Evolutionary conservation across 352 stramenopile species (phyloP).

Genomic region (Sclerospora graminicola): DNA sequence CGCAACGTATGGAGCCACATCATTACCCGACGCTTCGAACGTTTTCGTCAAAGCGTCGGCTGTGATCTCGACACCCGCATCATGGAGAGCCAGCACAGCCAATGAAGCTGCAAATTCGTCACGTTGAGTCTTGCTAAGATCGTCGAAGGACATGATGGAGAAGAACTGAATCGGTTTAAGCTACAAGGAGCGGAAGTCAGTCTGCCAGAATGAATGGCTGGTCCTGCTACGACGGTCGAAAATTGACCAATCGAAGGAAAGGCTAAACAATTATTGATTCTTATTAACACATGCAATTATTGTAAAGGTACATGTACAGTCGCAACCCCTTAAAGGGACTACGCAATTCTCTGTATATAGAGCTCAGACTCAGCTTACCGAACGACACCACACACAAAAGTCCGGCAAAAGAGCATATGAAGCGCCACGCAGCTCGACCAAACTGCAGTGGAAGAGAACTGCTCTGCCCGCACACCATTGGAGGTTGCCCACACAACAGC

Average conservation of each 20-base stretch:
- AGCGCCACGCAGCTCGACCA: too few species aligned
- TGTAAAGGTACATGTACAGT: too few species aligned
- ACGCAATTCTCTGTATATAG: too few species aligned
- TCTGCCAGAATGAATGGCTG: slow-evolving; percentile 82
- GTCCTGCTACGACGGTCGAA: slow-evolving; percentile 19
- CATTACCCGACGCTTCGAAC: slow-evolving; percentile 69
- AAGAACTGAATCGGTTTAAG: slow-evolving; percentile 86
- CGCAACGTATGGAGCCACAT: slow-evolving; percentile 67
- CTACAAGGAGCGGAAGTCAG: slow-evolving; percentile 72
- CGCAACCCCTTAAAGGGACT: too few species aligned
- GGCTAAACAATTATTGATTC: too few species aligned
- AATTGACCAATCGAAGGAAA: slow-evolving; percentile 9
- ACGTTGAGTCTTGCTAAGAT: slow-evolving; percentile 73
- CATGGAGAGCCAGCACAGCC: slow-evolving; percentile 69
- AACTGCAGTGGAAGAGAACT: too few species aligned
- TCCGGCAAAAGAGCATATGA: too few species aligned
- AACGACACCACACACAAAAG: too few species aligned
- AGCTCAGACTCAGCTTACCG: too few species aligned
- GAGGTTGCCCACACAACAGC: too few species aligned
- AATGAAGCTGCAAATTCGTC: slow-evolving; percentile 81
- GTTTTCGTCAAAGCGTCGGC: slow-evolving; percentile 69
- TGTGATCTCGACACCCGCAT: slow-evolving; percentile 64
- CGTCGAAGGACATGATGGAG: slow-evolving; percentile 79
- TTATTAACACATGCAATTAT: too few species aligned
- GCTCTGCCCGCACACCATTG: too few species aligned